Evolutionary conservation across 306 rosid genomes (phyloP), one percentile per base, ranked within the genome.

Genomic region (Oxytropis ochrocephala): DNA sequence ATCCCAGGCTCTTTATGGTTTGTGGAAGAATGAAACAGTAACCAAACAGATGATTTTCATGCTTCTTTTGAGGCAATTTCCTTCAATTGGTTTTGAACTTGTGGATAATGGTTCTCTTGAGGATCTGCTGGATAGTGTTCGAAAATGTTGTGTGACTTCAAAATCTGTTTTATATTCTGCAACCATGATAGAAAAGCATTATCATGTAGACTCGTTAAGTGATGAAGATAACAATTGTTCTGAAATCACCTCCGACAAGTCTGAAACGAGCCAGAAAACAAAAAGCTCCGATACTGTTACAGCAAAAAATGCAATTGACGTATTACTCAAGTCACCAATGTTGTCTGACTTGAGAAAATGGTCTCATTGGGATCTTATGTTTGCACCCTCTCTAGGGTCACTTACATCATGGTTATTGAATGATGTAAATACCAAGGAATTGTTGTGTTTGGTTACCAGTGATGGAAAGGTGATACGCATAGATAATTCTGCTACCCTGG

Each of bases 321-420:
- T 84, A 63, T 78, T 93, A 55, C 87, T 79, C 8, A 85, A 79
- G 84, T 89, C 90, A 6, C 98, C 98, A 0, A 84, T 90, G 94
- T 67, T 93, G 89, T 81, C 85, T 16, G 96, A 90, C 79, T 76
- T 93, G 77, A 85, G 84, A 85, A 73, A 78, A 72, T 93, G 98
- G 98, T 85, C 97, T 53, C 98, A 90, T 79, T 93, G 98, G 98
- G 97, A 90, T 81, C 47, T 80, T 27, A 52, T 64, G 67, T 93
- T 90, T 82, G 90, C 97, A 35, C 98, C 97, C 42, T 76, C 84
- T 19, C 86, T 90, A 55, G 98, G 98, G n/a, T 89, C 96, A 39
- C 84, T 93, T 71, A 56, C 82, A 67, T 83, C 89, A 27, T 93
- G 97, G 97, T 65, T 93, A 73, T 79, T 85, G 75, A 78, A 84